Conservation (phyloP, 1,284 basidiomycete genomes). For the Sanghuangporus baumii region DNA sequence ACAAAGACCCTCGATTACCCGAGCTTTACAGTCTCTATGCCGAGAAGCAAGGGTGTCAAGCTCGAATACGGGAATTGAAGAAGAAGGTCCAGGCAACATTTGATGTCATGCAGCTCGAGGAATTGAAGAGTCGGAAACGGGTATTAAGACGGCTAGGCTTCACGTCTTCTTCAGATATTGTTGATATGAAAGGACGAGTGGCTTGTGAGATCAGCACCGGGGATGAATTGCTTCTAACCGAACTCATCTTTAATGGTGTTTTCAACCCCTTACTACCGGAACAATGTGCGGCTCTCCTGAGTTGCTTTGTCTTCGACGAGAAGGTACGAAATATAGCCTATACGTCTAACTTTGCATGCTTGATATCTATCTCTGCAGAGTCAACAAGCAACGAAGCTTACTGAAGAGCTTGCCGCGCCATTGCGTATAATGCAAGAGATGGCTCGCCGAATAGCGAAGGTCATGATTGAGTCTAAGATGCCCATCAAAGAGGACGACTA, state of each 20-base stretch:
- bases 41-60: constrained; percentile 69
- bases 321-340: constrained; percentile 54
- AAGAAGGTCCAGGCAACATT: constrained; percentile 86
- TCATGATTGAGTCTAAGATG: constrained; percentile 91
- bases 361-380: constrained; percentile 48
- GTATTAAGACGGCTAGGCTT: constrained; percentile 91
- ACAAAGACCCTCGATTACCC: constrained; percentile 70
- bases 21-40: constrained; percentile 78
- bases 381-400: constrained; percentile 80
- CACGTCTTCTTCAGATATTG: constrained; percentile 85
- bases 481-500: constrained; percentile 92
- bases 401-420: constrained; percentile 90
- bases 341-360: neutral
- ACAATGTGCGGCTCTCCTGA: constrained; percentile 88
- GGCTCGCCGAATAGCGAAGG: constrained; percentile 91
- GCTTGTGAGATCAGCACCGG: constrained; percentile 98
- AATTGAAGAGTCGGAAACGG: constrained; percentile 93
- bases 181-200: constrained; percentile 96
- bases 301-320: constrained; percentile 96
- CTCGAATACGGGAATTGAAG: constrained; percentile 71
- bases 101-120: constrained; percentile 93
- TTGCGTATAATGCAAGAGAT: constrained; percentile 94
- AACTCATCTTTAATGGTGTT: constrained; percentile 95
- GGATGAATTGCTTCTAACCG: constrained; percentile 93
- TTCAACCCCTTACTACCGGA: constrained; percentile 91